Evolutionary conservation across 306 rosid genomes (phyloP).

Genomic region (Vigna angularis): DNA sequence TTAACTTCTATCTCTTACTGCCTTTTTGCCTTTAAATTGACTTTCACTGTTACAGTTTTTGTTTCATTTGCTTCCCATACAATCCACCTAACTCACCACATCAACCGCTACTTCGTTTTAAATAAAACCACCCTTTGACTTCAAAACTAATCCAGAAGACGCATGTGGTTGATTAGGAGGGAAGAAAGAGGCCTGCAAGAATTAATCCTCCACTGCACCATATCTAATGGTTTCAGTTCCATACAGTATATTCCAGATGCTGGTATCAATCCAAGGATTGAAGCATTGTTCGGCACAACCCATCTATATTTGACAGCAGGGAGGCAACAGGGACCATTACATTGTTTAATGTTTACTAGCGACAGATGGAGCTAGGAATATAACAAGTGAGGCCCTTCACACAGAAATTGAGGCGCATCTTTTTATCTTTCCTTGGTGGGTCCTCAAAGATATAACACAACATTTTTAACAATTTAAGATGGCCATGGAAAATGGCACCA

Average conservation of each 20-base stretch:
- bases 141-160: background rate
- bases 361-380: background rate
- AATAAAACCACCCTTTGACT: too few relatives aligned
- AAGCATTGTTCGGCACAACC: slow-evolving; percentile 18
- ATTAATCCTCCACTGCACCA: slow-evolving; percentile 10
- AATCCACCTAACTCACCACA: slow-evolving; percentile 38
- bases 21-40: slow-evolving; percentile 35
- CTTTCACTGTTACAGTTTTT: slow-evolving; percentile 41
- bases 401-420: background rate
- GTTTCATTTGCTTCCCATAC: slow-evolving; percentile 45
- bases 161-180: slow-evolving; percentile 29
- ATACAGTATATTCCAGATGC: background rate
- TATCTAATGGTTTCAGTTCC: slow-evolving; percentile 32
- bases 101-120: background rate
- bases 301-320: slow-evolving; percentile 2
- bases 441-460: slow-evolving; percentile 1
- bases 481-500: slow-evolving; percentile 38
- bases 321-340: slow-evolving; percentile 3
- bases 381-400: background rate
- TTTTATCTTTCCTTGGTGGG: background rate
- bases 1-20: slow-evolving; percentile 13
- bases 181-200: background rate
- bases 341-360: background rate
- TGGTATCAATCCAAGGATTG: slow-evolving; percentile 8
- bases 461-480: slow-evolving; percentile 2